Base-by-base conservation (phyloP, 2,329 filamentous ascomycete genomes). In the Aspergillus sp. region DNA sequence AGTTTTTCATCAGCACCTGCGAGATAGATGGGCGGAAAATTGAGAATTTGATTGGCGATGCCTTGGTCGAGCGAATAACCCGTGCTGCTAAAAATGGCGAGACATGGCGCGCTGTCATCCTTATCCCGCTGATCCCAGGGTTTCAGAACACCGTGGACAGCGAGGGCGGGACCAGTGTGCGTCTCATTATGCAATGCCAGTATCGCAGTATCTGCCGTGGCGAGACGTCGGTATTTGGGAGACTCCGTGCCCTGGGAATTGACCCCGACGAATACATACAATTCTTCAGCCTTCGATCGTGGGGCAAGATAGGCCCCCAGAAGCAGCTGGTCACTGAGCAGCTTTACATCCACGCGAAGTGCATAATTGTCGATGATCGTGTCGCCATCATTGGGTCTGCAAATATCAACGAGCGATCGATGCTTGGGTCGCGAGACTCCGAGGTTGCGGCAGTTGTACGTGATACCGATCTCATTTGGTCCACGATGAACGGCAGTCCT, bases 321-420 rank as follows among this genome's bases (percentile, higher is more conserved):
- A 83, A 91, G 44, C 75, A 78, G 36, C 66, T 96, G 24, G 86
- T 91, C 3, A 96, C 91, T 0, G 91, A 98, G 57, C 91, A 96
- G 61, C 73, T 98, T 8, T 98, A 98, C 55, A 96, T 98, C 36
- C 91, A 98, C 52, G 91, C 91, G 40, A 98, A 98, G 63, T 82
- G 82, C 44, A 96, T 96, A 69, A 74, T 98, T 35, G 89, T 94
- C 4, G 91, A 98, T 57, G 91, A 98, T 52, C 78, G 89, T 20
- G 77, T 91, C 36, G 89, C 82, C 13, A 78, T 98, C 40, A 98
- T 98, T 48, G 91, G 91, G 12, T 96, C 89, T 28, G 91, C 91
- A 33, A 98, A 98, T 55, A 96, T 98, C 68, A 98, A 98, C 50
- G 91, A 98, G 60, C 79, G 91, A 28, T 96, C 89, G 5, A 86